Percentiles rank a stretch among this genome's conserved stretches.
Evolutionary conservation across 2,329 filamentous ascomycete genomes (phyloP).

Genomic region (Phyllosticta citrichinensis): DNA sequence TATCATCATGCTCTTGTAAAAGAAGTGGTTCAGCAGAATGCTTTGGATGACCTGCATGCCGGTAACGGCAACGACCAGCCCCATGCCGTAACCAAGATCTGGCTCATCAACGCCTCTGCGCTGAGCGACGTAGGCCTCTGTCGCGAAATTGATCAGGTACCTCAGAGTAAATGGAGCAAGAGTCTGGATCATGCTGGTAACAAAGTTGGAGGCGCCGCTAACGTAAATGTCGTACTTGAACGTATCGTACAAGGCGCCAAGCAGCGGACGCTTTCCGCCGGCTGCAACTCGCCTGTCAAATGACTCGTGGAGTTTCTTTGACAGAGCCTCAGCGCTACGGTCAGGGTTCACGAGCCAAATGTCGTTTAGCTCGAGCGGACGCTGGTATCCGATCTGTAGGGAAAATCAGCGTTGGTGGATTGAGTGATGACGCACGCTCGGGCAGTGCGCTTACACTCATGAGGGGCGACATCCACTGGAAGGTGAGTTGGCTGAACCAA

Average conservation of each 20-base stretch:
- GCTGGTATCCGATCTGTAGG: conserved; percentile 66
- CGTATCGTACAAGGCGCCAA: conserved; percentile 77
- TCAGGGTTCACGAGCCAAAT: conserved; percentile 83
- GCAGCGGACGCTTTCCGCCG: conserved; percentile 62
- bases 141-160: conserved; percentile 77
- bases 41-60: conserved; percentile 78
- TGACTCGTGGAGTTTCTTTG: conserved; percentile 53
- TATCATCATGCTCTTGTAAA: conserved; percentile 85
- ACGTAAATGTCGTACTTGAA: conserved; percentile 78
- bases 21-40: conserved; percentile 76
- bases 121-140: conserved; percentile 63
- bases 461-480: conserved; percentile 82
- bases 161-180: conserved; percentile 76
- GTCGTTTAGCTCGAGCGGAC: conserved; percentile 72
- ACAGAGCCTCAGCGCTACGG: conserved; percentile 60
- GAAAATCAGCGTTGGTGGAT: not conserved
- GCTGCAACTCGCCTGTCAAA: conserved; percentile 59
- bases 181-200: conserved; percentile 62
- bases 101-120: conserved; percentile 46
- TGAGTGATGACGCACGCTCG: not conserved
- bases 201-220: conserved; percentile 67
- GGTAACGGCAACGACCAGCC: conserved; percentile 74
- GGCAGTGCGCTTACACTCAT: conserved; percentile 46
- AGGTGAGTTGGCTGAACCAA: conserved; percentile 67
- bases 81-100: conserved; percentile 63